Base-by-base conservation (phyloP, 257 asterid species). In the Nicotiana otophora region DNA sequence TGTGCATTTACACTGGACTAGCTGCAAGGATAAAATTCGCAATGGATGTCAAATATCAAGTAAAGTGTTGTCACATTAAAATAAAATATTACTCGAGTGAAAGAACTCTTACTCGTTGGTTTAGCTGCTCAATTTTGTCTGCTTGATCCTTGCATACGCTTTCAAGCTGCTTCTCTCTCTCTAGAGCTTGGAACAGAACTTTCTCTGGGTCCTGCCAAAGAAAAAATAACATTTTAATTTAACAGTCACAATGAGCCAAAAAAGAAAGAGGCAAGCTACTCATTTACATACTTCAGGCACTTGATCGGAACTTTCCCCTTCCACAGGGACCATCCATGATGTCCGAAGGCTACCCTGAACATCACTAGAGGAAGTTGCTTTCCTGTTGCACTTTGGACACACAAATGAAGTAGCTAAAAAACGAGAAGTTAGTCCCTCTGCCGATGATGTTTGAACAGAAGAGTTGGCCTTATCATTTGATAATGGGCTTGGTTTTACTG, bases 111-210 rank as follows among this genome's bases (percentile, higher is more conserved):
- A 96, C 98, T 98, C 60, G 90, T 85, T 90, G 89, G 86, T 87
- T 93, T 78, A 96, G 89, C 84, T 84, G 87, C 87, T 94, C 93
- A 62, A 96, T 93, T 88, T 89, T 89, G 55, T 92, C 89, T 78
- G 91, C 96, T 88, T 96, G 99, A 42, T 94, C 95, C 87, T 86
- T 83, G 79, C 99, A 96, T 36, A 91, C 79, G 48, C 48, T 84
- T 84, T 90, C 91, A 81, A 96, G 97, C 77, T 92, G 93, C 89
- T 89, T 87, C 83, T 90, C 96, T 88, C 89, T 91, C 70, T 84
- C 85, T 53, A 74, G 81, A 57, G 90, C 87, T 81, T 72, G 67
- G 33, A 82, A 61, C 75, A 88, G 78, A 82, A 82, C 92, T 72
- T 87, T 89, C 66, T 85, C 90, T 64, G 81, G 9, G 81, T 89